Evolutionary conservation across 176 grass and related monocot genomes (phyloP).

Genomic region (Microstegium vimineum): DNA sequence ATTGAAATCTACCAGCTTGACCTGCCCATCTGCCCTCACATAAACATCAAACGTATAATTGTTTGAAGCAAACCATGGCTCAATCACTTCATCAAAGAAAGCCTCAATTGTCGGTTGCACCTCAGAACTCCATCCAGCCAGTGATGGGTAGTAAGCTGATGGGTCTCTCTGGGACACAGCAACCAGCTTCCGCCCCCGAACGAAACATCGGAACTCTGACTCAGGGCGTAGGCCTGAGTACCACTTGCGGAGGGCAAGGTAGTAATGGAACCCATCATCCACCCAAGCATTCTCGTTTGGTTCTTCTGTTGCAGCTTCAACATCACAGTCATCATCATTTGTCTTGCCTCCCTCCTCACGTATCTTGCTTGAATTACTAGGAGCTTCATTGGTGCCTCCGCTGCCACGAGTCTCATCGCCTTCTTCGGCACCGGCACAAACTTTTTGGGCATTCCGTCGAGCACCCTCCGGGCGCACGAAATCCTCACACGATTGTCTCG

Average conservation of each 20-base stretch:
- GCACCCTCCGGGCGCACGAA: neutral
- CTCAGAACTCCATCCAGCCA: constrained; percentile 48
- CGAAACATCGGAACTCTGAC: constrained; percentile 92
- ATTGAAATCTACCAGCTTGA: no score
- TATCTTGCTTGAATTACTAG: neutral
- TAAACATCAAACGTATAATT: no score
- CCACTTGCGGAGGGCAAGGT: constrained; percentile 82
- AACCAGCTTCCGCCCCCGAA: constrained; percentile 34
- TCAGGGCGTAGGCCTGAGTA: constrained; percentile 62
- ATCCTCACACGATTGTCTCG: constrained; percentile 34
- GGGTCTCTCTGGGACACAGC: constrained; percentile 71
- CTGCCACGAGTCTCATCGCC: neutral
- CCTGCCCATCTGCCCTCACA: no score
- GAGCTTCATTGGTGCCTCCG: neutral
- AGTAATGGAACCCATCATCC: constrained; percentile 57
- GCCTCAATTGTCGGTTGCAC: no score
- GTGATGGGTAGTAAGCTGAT: constrained; percentile 72
- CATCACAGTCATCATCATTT: neutral
- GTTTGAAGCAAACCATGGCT: no score
- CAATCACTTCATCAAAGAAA: no score
- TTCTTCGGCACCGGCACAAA: neutral
- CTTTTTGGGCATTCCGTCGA: constrained; percentile 3
- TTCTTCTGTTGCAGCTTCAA: neutral
- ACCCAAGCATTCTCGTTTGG: constrained; percentile 9
- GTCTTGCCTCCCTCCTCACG: neutral